These are phyloP conservation scores for Trebouxiophyceae sp. DNA, from an alignment of 163 green algal genomes.

Conservation along the genomic window DNA sequence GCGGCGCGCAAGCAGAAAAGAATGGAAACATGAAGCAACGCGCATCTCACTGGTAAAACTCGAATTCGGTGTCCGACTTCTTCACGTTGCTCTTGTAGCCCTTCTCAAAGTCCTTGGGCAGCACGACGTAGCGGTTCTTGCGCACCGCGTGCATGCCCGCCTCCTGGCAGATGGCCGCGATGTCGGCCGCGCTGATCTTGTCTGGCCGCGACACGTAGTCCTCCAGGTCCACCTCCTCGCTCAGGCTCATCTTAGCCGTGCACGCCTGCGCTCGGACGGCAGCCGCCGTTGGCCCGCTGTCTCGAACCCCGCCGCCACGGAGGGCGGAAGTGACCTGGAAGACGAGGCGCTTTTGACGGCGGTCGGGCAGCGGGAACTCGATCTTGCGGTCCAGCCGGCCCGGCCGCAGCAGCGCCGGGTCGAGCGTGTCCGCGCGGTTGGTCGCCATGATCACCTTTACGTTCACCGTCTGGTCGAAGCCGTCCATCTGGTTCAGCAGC, in stretches of 20 bases:
- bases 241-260: conserved; percentile 97
- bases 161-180: conserved; percentile 93
- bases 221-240: conserved; percentile 97
- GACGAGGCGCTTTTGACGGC: conserved; percentile 95
- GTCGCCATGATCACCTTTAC: conserved; percentile 99
- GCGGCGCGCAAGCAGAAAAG: too few species aligned
- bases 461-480: conserved; percentile 98
- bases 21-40: too few species aligned
- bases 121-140: conserved; percentile 83
- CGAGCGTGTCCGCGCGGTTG: conserved; percentile 93
- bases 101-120: conserved; percentile 98
- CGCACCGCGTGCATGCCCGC: conserved; percentile 60
- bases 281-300: too few species aligned
- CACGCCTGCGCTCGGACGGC: conserved; percentile 93
- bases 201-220: conserved; percentile 95
- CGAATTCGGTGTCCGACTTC: conserved; percentile 86
- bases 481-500: conserved; percentile 99
- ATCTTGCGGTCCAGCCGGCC: conserved; percentile 98
- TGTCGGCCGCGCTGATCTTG: conserved; percentile 98
- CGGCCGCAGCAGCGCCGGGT: conserved; percentile 91
- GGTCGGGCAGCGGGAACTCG: conserved; percentile 95
- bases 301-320: too few species aligned
- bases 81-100: conserved; percentile 95
- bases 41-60: conserved; percentile 96
- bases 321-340: conserved; percentile 98